These are phyloP conservation scores for Funneliformis geosporum DNA, from an alignment of 192 early-diverging fungal species.

Conservation along the genomic window DNA sequence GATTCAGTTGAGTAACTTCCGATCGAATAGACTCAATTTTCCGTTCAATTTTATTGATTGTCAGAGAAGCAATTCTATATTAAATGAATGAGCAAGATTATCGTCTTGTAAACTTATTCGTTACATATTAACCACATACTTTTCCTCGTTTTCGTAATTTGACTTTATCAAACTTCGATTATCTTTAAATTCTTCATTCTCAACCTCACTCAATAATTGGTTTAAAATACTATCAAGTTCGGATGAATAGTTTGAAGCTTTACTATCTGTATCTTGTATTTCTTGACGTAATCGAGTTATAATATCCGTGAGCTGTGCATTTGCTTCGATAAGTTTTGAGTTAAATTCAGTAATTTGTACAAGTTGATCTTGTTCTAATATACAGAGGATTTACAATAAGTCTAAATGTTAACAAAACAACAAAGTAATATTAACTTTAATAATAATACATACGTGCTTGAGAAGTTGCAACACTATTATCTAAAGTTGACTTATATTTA, in stretches of 20 bases:
- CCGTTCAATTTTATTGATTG: neutral
- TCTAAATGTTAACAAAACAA: neutral
- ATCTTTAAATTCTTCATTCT: neutral
- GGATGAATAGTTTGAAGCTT: neutral
- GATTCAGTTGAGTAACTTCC: neutral
- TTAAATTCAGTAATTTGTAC: neutral
- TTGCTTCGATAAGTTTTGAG: neutral
- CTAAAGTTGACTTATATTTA: neutral
- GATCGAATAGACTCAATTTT: neutral
- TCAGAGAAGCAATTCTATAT: conserved; percentile 9
- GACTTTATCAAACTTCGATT: neutral
- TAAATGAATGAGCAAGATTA: neutral
- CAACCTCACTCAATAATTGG: neutral
- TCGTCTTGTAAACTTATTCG: neutral
- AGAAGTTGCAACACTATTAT: neutral
- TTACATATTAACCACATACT: neutral
- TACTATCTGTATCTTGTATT: neutral
- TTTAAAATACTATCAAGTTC: conserved; percentile 1
- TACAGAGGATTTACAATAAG: neutral
- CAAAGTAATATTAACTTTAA: neutral
- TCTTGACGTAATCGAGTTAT: neutral
- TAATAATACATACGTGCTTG: conserved; percentile 1
- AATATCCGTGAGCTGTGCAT: neutral
- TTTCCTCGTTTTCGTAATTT: conserved; percentile 17
- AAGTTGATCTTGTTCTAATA: neutral